Percentiles rank a stretch among this genome's conserved stretches.
Conservation (phyloP, 768 basidiomycete genomes). For the Tylopilus sp. region DNA sequence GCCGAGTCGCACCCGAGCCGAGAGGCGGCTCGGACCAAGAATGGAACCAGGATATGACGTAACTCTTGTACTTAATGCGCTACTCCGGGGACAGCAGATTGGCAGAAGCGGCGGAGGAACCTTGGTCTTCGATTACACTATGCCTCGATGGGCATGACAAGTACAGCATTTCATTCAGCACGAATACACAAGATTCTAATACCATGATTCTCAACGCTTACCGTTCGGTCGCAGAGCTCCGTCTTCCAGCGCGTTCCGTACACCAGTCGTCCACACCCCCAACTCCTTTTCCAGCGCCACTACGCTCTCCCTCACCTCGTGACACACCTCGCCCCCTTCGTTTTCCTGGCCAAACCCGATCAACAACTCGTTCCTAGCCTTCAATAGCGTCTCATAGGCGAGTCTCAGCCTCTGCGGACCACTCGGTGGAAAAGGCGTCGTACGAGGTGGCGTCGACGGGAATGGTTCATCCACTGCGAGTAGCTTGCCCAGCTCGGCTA, state of each 20-base stretch:
- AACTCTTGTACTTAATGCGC: too few species aligned
- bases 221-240: not conserved
- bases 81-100: too few species aligned
- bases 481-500: conserved; percentile 79
- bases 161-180: too few species aligned
- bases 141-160: too few species aligned
- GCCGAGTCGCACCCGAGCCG: too few species aligned
- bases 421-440: conserved; percentile 56
- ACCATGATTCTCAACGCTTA: not conserved
- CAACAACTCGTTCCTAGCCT: conserved; percentile 56
- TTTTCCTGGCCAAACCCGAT: conserved; percentile 70
- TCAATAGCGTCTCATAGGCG: conserved; percentile 61
- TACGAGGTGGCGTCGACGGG: conserved; percentile 28
- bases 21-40: too few species aligned
- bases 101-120: too few species aligned
- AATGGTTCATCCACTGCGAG: conserved; percentile 73
- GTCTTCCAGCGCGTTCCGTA: conserved; percentile 55
- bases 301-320: conserved; percentile 54
- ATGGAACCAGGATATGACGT: too few species aligned
- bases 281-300: conserved; percentile 71
- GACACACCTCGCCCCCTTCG: conserved; percentile 71
- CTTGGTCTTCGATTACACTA: too few species aligned
- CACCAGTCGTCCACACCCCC: conserved; percentile 61
- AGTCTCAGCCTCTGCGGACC: conserved; percentile 60
- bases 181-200: too few species aligned